Percentiles rank a stretch among this genome's conserved stretches.
phyloP scores from a whole-genome alignment of 768 basidiomycete genomes.

The Gymnopilus dilepis region DNA sequence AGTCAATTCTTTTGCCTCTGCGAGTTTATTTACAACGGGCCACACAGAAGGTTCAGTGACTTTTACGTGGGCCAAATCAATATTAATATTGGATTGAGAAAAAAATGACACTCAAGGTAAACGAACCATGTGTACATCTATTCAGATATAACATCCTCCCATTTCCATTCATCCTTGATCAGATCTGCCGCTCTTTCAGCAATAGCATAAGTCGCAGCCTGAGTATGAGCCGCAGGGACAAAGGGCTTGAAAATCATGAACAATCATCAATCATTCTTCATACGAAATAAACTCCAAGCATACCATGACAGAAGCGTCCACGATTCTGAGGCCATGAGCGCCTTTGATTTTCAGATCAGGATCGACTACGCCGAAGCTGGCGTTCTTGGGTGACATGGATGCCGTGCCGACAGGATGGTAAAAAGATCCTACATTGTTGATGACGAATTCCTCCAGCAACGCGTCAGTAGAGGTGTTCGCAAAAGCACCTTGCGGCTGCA shows the following conservation, averaged over 20 bases:
- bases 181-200: constrained; percentile 24
- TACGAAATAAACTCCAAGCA: neutral
- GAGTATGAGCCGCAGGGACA: constrained; percentile 25
- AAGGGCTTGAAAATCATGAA: constrained; percentile 15
- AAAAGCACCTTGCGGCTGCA: constrained; percentile 22
- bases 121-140: too few species aligned
- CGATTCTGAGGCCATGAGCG: constrained; percentile 35
- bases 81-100: too few species aligned
- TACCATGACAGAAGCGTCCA: constrained; percentile 41
- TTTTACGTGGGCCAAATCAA: too few species aligned
- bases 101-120: too few species aligned
- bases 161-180: constrained; percentile 19
- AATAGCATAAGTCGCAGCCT: constrained; percentile 24
- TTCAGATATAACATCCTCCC: neutral
- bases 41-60: too few species aligned
- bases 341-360: constrained; percentile 38
- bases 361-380: constrained; percentile 36
- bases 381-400: constrained; percentile 31
- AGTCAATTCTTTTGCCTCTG: too few species aligned
- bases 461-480: constrained; percentile 30
- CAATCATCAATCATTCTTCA: neutral
- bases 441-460: constrained; percentile 25
- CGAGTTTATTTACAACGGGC: too few species aligned
- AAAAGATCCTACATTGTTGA: constrained; percentile 18
- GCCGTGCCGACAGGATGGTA: constrained; percentile 36